A percentile compares a stretch with the other conserved stretches of the same genome.
phyloP scores from a whole-genome alignment of 495 filamentous ascomycete species.

The Neurospora sp. region DNA sequence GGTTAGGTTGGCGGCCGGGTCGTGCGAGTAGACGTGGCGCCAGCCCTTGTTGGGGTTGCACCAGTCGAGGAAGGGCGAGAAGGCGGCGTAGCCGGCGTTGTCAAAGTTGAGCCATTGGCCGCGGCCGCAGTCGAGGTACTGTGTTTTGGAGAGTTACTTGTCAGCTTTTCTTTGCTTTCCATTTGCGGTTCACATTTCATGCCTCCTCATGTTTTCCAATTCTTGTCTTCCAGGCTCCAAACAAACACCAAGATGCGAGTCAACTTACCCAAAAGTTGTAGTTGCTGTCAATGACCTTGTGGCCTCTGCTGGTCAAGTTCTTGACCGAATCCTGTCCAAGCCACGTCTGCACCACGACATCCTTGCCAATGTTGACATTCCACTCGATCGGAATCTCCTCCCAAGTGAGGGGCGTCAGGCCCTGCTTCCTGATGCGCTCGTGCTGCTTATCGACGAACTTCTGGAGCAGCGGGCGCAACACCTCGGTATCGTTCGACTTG shows the following conservation, averaged over 20 bases:
- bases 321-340: constrained; percentile 45
- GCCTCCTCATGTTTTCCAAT: neutral
- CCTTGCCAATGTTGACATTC: constrained; percentile 55
- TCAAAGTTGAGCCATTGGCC: constrained; percentile 66
- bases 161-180: neutral
- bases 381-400: constrained; percentile 72
- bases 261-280: constrained; percentile 61
- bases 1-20: constrained; percentile 54
- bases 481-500: constrained; percentile 43
- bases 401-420: constrained; percentile 65
- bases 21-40: constrained; percentile 67
- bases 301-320: constrained; percentile 45
- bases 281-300: constrained; percentile 60
- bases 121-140: constrained; percentile 75
- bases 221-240: neutral
- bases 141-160: constrained; percentile 3
- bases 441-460: constrained; percentile 59
- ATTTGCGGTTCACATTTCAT: neutral
- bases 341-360: constrained; percentile 67
- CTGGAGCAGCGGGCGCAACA: constrained; percentile 63
- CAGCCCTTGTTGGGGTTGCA: constrained; percentile 66
- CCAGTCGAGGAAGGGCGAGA: constrained; percentile 67
- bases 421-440: constrained; percentile 41
- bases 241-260: neutral
- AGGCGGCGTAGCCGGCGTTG: constrained; percentile 32